Conservation (phyloP, 768 basidiomycete genomes). For the Pulveroboletus sp. region DNA sequence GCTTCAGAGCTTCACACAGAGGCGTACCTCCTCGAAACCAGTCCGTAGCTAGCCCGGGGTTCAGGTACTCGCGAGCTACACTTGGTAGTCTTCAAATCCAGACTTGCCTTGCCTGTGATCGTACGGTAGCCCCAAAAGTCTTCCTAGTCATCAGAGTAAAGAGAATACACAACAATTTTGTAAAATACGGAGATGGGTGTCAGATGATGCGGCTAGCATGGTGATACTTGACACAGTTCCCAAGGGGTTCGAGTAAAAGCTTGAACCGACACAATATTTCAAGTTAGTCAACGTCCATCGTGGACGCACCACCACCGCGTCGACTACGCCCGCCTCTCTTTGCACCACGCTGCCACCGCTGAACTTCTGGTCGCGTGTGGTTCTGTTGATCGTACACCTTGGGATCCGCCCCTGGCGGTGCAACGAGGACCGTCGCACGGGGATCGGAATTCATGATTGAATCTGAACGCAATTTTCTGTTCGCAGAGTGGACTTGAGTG, state of each 20-base stretch:
- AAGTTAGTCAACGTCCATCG: constrained; percentile 29
- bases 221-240: constrained; percentile 13
- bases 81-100: too few relatives aligned
- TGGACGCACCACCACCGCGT: constrained; percentile 17
- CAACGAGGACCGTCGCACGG: constrained; percentile 64
- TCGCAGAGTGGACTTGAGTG: background rate
- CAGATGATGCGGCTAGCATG: constrained; percentile 12
- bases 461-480: constrained; percentile 84
- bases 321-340: constrained; percentile 22
- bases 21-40: too few relatives aligned
- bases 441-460: constrained; percentile 54
- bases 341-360: constrained; percentile 27
- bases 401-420: constrained; percentile 61
- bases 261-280: background rate
- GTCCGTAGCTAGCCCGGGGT: background rate
- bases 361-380: constrained; percentile 19
- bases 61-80: background rate
- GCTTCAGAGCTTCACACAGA: background rate
- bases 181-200: constrained; percentile 25
- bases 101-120: too few relatives aligned
- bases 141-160: background rate
- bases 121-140: too few relatives aligned
- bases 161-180: constrained; percentile 21
- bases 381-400: constrained; percentile 42
- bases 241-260: constrained; percentile 5